A percentile compares a stretch with the other conserved stretches of the same genome.
These are phyloP conservation scores for Datisca glomerata DNA, from an alignment of 306 rosid species.

Conservation along the genomic window DNA sequence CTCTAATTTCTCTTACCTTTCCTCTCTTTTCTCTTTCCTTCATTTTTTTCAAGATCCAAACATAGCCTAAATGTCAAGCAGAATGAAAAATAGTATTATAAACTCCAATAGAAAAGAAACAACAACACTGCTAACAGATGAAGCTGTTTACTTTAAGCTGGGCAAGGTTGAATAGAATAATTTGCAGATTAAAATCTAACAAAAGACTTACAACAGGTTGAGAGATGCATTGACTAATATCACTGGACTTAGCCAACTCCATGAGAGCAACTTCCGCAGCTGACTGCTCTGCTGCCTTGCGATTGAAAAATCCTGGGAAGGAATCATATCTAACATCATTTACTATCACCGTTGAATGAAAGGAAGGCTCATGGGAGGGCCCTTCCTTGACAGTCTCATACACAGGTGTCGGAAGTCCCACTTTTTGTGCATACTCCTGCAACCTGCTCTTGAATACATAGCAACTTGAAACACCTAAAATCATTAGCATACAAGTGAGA, in stretches of 20 bases:
- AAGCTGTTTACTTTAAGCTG: too few species aligned
- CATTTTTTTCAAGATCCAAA: too few species aligned
- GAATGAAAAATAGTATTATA: too few species aligned
- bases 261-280: slow-evolving; percentile 89
- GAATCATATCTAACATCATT: slow-evolving; percentile 53
- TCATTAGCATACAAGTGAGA: too few species aligned
- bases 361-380: slow-evolving; percentile 77
- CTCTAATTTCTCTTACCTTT: too few species aligned
- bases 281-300: slow-evolving; percentile 89
- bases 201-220: slow-evolving; percentile 68
- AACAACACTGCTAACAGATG: too few species aligned
- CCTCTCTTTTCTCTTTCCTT: too few species aligned
- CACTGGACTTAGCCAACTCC: slow-evolving; percentile 58
- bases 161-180: too few species aligned
- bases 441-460: slow-evolving; percentile 82
- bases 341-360: slow-evolving; percentile 59
- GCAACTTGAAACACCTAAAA: slow-evolving; percentile 93
- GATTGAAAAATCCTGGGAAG: slow-evolving; percentile 66
- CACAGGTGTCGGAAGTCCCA: slow-evolving; percentile 69
- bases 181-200: background rate
- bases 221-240: slow-evolving; percentile 35
- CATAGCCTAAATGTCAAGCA: too few species aligned
- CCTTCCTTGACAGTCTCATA: slow-evolving; percentile 91
- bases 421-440: slow-evolving; percentile 90
- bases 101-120: too few species aligned